Evolutionary conservation across 2,329 filamentous ascomycete species (phyloP).

Genomic region (Alternaria ethzedia): DNA sequence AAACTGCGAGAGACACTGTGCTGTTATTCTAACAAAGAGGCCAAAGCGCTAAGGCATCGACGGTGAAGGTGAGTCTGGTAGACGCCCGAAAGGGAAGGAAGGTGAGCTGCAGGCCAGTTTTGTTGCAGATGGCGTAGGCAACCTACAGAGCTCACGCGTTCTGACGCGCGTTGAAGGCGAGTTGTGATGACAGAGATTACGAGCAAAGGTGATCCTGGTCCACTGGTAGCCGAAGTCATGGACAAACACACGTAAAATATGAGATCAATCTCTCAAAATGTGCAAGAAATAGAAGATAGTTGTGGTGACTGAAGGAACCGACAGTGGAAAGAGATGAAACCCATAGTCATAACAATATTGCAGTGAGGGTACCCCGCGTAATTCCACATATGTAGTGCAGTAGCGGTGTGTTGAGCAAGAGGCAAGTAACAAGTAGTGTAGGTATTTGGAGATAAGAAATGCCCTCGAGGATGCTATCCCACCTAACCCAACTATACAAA

Average conservation of each 20-base stretch:
- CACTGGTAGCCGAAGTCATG: neutral
- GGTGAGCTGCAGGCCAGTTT: neutral
- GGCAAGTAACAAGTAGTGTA: neutral
- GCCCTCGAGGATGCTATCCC: slow-evolving; percentile 10
- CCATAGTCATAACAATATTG: neutral
- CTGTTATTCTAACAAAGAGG: neutral
- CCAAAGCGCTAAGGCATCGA: neutral
- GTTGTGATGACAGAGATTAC: neutral
- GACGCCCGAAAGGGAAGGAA: neutral
- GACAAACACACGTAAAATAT: neutral
- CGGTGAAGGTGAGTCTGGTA: slow-evolving; percentile 6
- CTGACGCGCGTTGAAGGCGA: neutral
- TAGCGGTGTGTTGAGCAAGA: neutral
- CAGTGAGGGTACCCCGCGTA: neutral
- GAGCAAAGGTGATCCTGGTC: neutral
- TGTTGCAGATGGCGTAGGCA: neutral
- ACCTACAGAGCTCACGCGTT: neutral
- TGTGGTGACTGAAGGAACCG: neutral
- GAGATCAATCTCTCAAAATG: neutral
- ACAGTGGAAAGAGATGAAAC: neutral
- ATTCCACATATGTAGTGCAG: neutral
- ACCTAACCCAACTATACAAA: slow-evolving; percentile 33
- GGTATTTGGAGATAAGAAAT: neutral
- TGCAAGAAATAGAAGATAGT: neutral
- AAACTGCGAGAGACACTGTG: neutral